Conservation (phyloP, 2,329 filamentous ascomycete genomes). For the Talaromyces sp. region DNA sequence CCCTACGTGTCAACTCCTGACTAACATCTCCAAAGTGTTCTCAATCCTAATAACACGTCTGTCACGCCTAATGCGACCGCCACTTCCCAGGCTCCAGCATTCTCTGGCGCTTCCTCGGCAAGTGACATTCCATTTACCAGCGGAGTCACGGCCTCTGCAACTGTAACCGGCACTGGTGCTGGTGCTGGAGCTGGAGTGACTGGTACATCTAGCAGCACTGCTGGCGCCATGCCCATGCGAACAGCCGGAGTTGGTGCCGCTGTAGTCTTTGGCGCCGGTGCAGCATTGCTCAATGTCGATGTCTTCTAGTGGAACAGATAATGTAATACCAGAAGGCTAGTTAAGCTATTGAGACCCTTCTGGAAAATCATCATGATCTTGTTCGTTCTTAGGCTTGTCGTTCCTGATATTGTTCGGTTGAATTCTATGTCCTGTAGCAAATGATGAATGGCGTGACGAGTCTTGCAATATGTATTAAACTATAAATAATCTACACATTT, state of each 20-base stretch:
- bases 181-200: not conserved
- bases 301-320: not conserved
- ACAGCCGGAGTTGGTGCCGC: slow-evolving; percentile 9
- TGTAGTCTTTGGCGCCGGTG: not conserved
- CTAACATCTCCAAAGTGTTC: not conserved
- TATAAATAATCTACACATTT: too few species aligned
- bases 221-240: slow-evolving; percentile 7
- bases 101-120: slow-evolving; percentile 7
- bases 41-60: slow-evolving; percentile 15
- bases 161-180: slow-evolving; percentile 8
- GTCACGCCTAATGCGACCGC: slow-evolving; percentile 11
- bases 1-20: too few species aligned
- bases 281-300: slow-evolving; percentile 16
- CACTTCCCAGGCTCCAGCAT: slow-evolving; percentile 5
- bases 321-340: not conserved
- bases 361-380: too few species aligned
- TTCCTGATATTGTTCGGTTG: not conserved
- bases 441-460: too few species aligned
- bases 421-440: too few species aligned
- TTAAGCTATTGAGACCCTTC: too few species aligned
- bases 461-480: too few species aligned
- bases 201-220: not conserved
- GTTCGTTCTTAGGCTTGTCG: too few species aligned
- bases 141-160: not conserved
- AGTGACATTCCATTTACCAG: slow-evolving; percentile 11